phyloP scores from a whole-genome alignment of 2,329 filamentous ascomycete genomes.

The Epichloe gansuensis region DNA sequence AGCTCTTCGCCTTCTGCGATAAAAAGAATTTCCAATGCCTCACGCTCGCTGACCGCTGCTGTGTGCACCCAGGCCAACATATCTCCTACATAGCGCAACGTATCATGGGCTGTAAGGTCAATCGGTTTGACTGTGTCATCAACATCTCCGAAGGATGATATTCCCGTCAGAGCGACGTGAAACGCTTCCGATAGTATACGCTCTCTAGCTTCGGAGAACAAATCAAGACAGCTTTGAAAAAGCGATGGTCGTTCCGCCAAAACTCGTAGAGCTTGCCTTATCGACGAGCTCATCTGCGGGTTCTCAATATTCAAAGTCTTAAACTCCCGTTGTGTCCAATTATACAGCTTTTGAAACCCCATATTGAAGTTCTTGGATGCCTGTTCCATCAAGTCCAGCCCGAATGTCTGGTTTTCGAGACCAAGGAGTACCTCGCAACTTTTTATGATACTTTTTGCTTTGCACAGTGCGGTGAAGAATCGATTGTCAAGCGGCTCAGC shows the following conservation, averaged over 20 bases:
- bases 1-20: conserved; percentile 84
- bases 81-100: conserved; percentile 82
- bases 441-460: conserved; percentile 74
- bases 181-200: conserved; percentile 80
- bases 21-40: conserved; percentile 84
- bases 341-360: conserved; percentile 89
- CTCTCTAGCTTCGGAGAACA: conserved; percentile 82
- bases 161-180: conserved; percentile 73
- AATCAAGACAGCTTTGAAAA: conserved; percentile 88
- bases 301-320: conserved; percentile 87
- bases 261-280: conserved; percentile 71
- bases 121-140: conserved; percentile 70
- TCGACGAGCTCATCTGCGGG: conserved; percentile 75
- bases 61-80: conserved; percentile 98
- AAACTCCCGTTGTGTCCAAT: conserved; percentile 90
- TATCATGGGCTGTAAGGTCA: conserved; percentile 84
- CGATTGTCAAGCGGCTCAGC: conserved; percentile 72
- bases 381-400: conserved; percentile 82
- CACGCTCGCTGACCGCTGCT: conserved; percentile 81
- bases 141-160: conserved; percentile 40
- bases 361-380: conserved; percentile 76
- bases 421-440: conserved; percentile 85
- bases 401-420: conserved; percentile 77
- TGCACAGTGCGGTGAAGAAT: conserved; percentile 67
- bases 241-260: conserved; percentile 79